Evolutionary conservation across 441 rosid genomes (phyloP).

Genomic region (Brassica hybrid): DNA sequence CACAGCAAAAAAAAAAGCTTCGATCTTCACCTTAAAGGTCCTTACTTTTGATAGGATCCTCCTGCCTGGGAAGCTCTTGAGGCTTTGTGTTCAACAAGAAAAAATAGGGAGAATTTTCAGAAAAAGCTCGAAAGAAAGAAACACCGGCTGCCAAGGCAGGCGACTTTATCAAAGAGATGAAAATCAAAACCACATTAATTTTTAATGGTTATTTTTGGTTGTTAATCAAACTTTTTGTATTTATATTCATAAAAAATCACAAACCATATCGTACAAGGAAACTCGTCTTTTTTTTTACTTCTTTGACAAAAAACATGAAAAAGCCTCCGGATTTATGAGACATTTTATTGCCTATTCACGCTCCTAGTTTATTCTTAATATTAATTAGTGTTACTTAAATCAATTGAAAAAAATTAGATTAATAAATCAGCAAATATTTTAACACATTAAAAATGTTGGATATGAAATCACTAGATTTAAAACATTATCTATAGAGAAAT

Average conservation of each 20-base stretch:
- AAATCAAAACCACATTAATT: conserved; percentile 19
- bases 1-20: not conserved
- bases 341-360: not conserved
- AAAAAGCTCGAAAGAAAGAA: conserved; percentile 7
- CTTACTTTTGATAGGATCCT: not conserved
- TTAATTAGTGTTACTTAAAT: not conserved
- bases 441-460: conserved; percentile 2
- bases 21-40: not conserved
- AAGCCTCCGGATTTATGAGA: not conserved
- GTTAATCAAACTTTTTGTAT: conserved; percentile 42
- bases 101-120: not conserved
- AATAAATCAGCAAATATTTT: conserved; percentile 4
- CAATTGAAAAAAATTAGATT: not conserved
- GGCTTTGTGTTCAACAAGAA: conserved; percentile 2
- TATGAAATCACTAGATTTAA: conserved; percentile 20
- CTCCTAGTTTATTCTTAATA: not conserved
- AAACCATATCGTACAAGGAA: conserved; percentile 42
- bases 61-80: conserved; percentile 4
- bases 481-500: conserved; percentile 11
- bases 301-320: not conserved
- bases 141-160: conserved; percentile 19
- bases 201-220: conserved; percentile 34
- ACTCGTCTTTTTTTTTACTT: conserved; percentile 3
- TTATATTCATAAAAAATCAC: conserved; percentile 29
- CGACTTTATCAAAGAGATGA: conserved; percentile 38